phyloP scores from a whole-genome alignment of 169 alveolate species.

The Cryptosporidium bovis region DNA sequence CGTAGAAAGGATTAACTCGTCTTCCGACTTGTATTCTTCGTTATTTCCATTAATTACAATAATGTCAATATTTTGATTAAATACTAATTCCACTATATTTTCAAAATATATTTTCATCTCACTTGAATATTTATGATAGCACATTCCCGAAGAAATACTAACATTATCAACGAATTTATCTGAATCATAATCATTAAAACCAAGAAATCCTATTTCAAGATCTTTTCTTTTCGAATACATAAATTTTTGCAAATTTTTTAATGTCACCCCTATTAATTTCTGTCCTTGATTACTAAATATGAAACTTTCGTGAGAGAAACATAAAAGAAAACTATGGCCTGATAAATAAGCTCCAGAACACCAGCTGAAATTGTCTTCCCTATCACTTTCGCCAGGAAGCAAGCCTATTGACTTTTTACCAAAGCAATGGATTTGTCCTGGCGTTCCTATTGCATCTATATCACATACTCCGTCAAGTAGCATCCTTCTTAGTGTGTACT shows the following conservation, averaged over 20 bases:
- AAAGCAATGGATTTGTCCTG: slow-evolving; percentile 66
- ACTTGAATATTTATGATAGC: not conserved
- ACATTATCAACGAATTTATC: slow-evolving; percentile 5
- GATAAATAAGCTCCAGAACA: slow-evolving; percentile 40
- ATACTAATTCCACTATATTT: not conserved
- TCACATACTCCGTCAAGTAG: not conserved
- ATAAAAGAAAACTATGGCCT: slow-evolving; percentile 48
- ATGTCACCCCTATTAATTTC: not conserved
- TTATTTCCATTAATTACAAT: slow-evolving; percentile 45
- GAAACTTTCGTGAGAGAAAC: slow-evolving; percentile 63
- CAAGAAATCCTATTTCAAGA: slow-evolving; percentile 21
- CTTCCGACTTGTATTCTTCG: not conserved
- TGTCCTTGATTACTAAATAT: slow-evolving; percentile 18
- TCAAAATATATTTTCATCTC: not conserved
- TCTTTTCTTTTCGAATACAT: not conserved
- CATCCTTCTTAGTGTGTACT: not conserved
- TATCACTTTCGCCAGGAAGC: not conserved
- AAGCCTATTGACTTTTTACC: slow-evolving; percentile 44
- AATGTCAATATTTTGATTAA: not conserved
- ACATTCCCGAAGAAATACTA: not conserved
- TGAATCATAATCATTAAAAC: slow-evolving; percentile 22
- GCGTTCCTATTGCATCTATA: slow-evolving; percentile 37
- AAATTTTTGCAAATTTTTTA: slow-evolving; percentile 11
- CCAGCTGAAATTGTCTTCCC: slow-evolving; percentile 9
- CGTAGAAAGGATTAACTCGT: slow-evolving; percentile 2